These are phyloP conservation scores for Steccherinum ochraceum DNA, from an alignment of 768 basidiomycete genomes.

Conservation along the genomic window DNA sequence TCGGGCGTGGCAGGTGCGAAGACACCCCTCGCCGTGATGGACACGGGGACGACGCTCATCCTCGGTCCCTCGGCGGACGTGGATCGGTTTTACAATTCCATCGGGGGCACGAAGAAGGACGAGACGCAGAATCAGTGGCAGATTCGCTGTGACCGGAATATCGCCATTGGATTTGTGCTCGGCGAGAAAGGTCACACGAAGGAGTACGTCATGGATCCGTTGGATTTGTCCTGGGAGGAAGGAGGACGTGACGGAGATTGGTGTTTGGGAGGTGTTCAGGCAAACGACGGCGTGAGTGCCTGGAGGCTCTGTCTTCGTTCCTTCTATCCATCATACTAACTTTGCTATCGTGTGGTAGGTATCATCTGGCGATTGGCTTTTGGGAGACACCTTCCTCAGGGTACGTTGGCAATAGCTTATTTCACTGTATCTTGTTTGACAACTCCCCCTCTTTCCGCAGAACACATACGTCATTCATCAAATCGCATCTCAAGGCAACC, in stretches of 20 bases:
- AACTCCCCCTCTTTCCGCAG: constrained; percentile 21
- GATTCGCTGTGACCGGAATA: constrained; percentile 42
- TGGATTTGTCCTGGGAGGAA: constrained; percentile 46
- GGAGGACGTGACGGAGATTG: constrained; percentile 34
- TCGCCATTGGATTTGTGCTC: constrained; percentile 39
- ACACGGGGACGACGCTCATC: constrained; percentile 56
- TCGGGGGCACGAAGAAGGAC: constrained; percentile 36
- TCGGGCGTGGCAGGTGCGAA: constrained; percentile 38
- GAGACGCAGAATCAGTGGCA: constrained; percentile 35
- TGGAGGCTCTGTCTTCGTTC: too few relatives aligned
- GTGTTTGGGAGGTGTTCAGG: constrained; percentile 54
- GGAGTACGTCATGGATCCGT: constrained; percentile 44
- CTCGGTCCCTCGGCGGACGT: constrained; percentile 50
- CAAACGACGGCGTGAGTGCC: constrained; percentile 38
- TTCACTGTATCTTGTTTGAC: neutral
- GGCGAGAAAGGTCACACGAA: constrained; percentile 27
- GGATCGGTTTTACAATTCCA: constrained; percentile 41
- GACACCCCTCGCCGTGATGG: constrained; percentile 49
- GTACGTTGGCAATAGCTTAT: constrained; percentile 30
- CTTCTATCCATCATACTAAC: too few relatives aligned
- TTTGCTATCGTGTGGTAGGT: too few relatives aligned
- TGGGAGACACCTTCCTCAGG: constrained; percentile 53
- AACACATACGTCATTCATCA: constrained; percentile 52
- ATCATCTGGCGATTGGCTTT: constrained; percentile 54
- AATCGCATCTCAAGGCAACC: constrained; percentile 29